phyloP scores from a whole-genome alignment of 192 early-diverging fungal genomes.

The Nowakowskiella sp. region DNA sequence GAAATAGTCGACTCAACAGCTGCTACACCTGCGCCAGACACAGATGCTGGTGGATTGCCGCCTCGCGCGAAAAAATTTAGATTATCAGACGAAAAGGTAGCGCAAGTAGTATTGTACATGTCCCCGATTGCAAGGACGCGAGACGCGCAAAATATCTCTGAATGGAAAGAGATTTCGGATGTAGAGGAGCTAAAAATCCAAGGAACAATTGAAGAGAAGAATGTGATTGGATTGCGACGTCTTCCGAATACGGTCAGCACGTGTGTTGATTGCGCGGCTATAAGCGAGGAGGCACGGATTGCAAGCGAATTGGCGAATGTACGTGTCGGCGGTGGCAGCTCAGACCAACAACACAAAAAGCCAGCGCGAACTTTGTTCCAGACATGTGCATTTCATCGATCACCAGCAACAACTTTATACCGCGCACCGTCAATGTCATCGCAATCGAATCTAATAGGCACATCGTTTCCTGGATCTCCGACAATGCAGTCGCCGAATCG shows the following conservation, averaged over 20 bases:
- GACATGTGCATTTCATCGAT: not conserved
- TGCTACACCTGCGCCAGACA: not conserved
- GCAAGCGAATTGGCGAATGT: not conserved
- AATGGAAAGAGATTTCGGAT: slow-evolving; percentile 19
- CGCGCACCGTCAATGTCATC: not conserved
- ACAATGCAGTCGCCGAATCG: too few species aligned
- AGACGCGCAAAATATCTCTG: slow-evolving; percentile 25
- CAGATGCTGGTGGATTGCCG: not conserved
- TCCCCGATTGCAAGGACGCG: slow-evolving; percentile 7
- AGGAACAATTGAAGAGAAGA: slow-evolving; percentile 20
- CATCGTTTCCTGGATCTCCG: slow-evolving; percentile 17
- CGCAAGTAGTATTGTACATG: slow-evolving; percentile 35
- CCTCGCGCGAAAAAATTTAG: not conserved
- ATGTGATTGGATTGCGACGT: slow-evolving; percentile 15
- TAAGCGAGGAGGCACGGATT: too few species aligned
- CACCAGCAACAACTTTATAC: not conserved
- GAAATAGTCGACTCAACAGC: not conserved
- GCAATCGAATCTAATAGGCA: slow-evolving; percentile 1
- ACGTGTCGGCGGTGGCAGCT: not conserved
- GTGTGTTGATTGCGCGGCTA: not conserved
- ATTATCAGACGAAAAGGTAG: slow-evolving; percentile 19
- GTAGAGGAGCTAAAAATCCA: slow-evolving; percentile 9
- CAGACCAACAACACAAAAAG: too few species aligned
- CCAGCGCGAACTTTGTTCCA: too few species aligned
- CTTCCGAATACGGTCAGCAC: not conserved